Base-by-base conservation (phyloP, 345 rosid species). In the Hibiscus tridactylites region DNA sequence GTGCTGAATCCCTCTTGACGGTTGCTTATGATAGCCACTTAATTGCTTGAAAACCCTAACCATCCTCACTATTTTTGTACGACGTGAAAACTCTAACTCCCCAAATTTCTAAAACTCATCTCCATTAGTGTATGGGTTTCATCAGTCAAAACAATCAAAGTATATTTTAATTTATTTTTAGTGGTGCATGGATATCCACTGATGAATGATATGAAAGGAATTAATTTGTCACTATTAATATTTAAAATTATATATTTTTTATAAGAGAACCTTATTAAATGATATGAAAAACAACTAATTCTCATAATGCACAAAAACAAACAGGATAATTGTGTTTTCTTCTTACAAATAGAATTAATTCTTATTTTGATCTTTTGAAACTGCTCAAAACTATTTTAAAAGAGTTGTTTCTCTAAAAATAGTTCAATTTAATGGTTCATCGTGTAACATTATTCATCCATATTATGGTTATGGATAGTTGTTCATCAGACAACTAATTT, bases 221-320 rank as follows among this genome's bases (percentile, higher is more conserved):
- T 10, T 15, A 15, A 0, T 46, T 9, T 11, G 3, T 46, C 50
- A 46, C 15, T 6, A 42, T 0, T 42, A 42, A 42, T 1, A 42
- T 42, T 1, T 21, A 1, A 1, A 21, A 21, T 21, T 21, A 21
- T 21, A 1, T 21, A 21, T 21, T 21, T 21, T 21, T 26, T 6
- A 59, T 13, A 5, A 60, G 42, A 16, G 31, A 61, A 15, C 2
- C 15, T 31, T 61, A 62, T 62, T 35, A 35, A 35, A 62, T 62
- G 12, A 62, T 35, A 12, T 1, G 1, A 12, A 17, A 62, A 35
- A 28, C 16, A 68, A 71, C 28, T 58, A 21, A 39, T 39, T 35
- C 53, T 58, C 26, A 49, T 49, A 63, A 31, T 50, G 70, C 62
- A 29, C 75, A 73, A 35, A 21, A 21, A 63, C 62, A 73, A 73